Evolutionary conservation across 345 rosid genomes (phyloP).

Genomic region (Viola odorata): DNA sequence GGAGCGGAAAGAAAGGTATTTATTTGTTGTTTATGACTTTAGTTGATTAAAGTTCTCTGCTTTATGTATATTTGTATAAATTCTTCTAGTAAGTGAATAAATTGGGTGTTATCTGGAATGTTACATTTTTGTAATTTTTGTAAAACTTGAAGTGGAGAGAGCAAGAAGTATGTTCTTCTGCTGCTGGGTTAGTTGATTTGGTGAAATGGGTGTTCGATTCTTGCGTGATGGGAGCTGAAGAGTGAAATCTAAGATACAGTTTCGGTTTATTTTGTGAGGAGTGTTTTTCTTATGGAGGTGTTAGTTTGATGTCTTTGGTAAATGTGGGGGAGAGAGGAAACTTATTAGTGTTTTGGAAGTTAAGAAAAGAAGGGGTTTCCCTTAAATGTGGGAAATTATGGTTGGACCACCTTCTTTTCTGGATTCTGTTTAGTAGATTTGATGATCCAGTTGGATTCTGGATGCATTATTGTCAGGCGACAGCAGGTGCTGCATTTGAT

Average conservation of each 20-base stretch:
- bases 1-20: slow-evolving; percentile 66
- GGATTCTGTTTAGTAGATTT: not conserved
- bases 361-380: not conserved
- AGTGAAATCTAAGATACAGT: too few relatives aligned
- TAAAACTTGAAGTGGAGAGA: too few relatives aligned
- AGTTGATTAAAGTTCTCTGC: not conserved
- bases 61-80: not conserved
- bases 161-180: too few relatives aligned
- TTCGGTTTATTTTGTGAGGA: too few relatives aligned
- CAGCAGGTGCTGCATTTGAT: not conserved
- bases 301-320: too few relatives aligned
- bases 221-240: too few relatives aligned
- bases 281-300: too few relatives aligned
- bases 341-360: too few relatives aligned
- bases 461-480: not conserved
- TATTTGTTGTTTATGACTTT: not conserved
- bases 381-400: not conserved
- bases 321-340: too few relatives aligned
- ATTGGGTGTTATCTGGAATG: not conserved
- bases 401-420: not conserved
- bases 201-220: too few relatives aligned
- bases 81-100: not conserved
- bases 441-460: not conserved
- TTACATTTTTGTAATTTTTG: not conserved
- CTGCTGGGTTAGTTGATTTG: too few relatives aligned